These are phyloP conservation scores for Penstemon newberryi DNA, from an alignment of 257 asterid species.

Conservation along the genomic window DNA sequence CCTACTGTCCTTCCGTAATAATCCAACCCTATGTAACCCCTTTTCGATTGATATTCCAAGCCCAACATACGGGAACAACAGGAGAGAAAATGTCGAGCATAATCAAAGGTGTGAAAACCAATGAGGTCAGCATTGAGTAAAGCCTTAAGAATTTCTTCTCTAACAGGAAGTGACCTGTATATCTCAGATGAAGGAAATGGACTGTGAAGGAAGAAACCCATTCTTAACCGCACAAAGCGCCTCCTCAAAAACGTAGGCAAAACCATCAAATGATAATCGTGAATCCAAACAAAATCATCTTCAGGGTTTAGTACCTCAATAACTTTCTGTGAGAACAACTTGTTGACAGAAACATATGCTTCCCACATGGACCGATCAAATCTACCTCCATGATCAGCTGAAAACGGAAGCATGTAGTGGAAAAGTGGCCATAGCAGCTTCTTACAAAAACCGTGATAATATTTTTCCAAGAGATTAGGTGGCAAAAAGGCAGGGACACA, in stretches of 20 bases:
- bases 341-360: conserved; percentile 79
- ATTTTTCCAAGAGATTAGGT: conserved; percentile 61
- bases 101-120: conserved; percentile 93
- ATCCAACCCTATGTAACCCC: conserved; percentile 91
- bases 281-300: conserved; percentile 90
- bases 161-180: conserved; percentile 86
- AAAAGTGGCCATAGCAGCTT: conserved; percentile 84
- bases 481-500: conserved; percentile 82
- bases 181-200: conserved; percentile 94
- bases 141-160: conserved; percentile 89
- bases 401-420: conserved; percentile 83
- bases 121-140: conserved; percentile 79
- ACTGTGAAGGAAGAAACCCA: conserved; percentile 93
- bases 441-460: conserved; percentile 81
- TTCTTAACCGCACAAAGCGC: conserved; percentile 68
- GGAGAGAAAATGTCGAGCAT: conserved; percentile 90
- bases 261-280: conserved; percentile 89
- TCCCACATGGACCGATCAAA: conserved; percentile 88
- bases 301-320: conserved; percentile 86
- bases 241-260: conserved; percentile 85
- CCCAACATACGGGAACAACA: conserved; percentile 96
- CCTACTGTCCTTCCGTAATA: conserved; percentile 92
- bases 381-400: conserved; percentile 76
- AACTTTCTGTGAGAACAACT: conserved; percentile 77
- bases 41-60: conserved; percentile 81